These are phyloP conservation scores for Xylaria sp. DNA, from an alignment of 2,329 filamentous ascomycete species.

Conservation along the genomic window DNA sequence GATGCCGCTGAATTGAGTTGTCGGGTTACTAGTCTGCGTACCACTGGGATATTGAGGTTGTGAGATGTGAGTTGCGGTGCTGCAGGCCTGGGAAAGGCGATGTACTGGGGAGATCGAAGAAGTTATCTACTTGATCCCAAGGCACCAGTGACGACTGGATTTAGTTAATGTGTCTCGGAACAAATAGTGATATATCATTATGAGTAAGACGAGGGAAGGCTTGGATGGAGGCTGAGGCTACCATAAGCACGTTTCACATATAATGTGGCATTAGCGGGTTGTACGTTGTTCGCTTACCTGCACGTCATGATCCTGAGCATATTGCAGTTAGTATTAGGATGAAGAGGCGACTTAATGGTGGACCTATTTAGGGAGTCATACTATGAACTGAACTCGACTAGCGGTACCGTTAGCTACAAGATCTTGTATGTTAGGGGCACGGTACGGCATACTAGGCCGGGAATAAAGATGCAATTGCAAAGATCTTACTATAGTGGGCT, in stretches of 20 bases:
- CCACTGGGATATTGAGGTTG: not conserved
- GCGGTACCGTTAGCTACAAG: not conserved
- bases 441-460: not conserved
- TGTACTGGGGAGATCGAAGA: not conserved
- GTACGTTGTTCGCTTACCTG: slow-evolving; percentile 13
- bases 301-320: not conserved
- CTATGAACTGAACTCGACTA: not conserved
- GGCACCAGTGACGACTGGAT: not conserved
- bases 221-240: slow-evolving; percentile 6
- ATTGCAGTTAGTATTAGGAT: not conserved
- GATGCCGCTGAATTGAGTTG: not conserved
- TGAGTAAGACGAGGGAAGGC: not conserved
- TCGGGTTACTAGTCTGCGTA: slow-evolving; percentile 1
- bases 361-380: not conserved
- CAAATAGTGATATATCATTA: not conserved
- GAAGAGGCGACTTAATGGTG: not conserved
- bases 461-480: not conserved
- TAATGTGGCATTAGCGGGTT: slow-evolving; percentile 9
- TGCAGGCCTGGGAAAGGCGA: not conserved
- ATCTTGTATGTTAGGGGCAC: not conserved
- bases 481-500: not conserved
- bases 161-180: not conserved
- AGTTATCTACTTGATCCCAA: not conserved
- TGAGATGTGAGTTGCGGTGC: slow-evolving; percentile 1
- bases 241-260: slow-evolving; percentile 3